Evolutionary conservation across 345 rosid genomes (phyloP).

Genomic region (Aquilaria malaccensis): DNA sequence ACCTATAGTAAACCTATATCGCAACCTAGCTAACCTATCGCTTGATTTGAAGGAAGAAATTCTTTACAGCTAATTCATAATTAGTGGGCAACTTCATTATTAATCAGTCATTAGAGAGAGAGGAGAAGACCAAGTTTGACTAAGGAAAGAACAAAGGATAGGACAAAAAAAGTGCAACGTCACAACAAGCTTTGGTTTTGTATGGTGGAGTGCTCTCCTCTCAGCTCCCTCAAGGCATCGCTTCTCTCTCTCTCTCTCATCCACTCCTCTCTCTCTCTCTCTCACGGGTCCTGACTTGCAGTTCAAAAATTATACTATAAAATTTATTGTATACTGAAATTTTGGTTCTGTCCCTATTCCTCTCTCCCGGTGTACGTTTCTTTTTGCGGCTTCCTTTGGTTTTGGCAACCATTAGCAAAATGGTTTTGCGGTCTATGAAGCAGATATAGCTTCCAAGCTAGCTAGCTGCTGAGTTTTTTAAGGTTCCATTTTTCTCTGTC

Average conservation of each 20-base stretch:
- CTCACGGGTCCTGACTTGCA: not conserved
- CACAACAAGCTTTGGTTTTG: constrained; percentile 27
- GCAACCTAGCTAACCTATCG: too few species aligned
- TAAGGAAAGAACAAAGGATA: constrained; percentile 30
- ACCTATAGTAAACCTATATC: too few species aligned
- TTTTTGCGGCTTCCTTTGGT: constrained; percentile 20
- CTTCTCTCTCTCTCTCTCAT: constrained; percentile 19
- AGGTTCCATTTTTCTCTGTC: too few species aligned
- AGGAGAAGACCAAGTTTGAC: constrained; percentile 2
- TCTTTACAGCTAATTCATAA: too few species aligned
- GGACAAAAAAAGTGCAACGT: constrained; percentile 51
- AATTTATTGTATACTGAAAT: not conserved
- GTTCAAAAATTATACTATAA: too few species aligned
- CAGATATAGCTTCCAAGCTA: not conserved
- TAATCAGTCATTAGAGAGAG: too few species aligned
- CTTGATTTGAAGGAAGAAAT: too few species aligned
- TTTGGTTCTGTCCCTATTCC: not conserved
- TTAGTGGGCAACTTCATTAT: too few species aligned
- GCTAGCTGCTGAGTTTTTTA: constrained; percentile 1
- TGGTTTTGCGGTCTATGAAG: not conserved
- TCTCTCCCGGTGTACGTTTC: constrained; percentile 9
- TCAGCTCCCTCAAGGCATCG: not conserved
- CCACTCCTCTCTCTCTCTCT: constrained; percentile 22
- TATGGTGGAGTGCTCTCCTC: constrained; percentile 22
- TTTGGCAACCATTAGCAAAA: constrained; percentile 17